Base-by-base conservation (phyloP, 2,329 filamentous ascomycete genomes). In the Aspergillus costaricaensis region DNA sequence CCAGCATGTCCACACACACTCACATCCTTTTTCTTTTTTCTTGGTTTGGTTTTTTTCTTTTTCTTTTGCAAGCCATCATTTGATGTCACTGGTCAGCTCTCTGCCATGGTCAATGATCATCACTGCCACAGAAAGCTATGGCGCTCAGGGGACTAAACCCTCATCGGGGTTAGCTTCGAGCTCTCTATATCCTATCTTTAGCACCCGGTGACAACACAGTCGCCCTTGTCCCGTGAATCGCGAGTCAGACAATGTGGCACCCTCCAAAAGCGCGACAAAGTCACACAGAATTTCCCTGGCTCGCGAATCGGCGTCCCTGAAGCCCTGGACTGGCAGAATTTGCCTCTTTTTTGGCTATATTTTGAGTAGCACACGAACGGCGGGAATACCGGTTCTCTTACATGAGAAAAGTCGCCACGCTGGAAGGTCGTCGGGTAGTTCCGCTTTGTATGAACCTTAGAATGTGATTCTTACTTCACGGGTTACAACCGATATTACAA, bases 91-190 rank as follows among this genome's bases (percentile, higher is more conserved):
- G 41, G 41, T 44, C 41, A 44, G 19, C 41, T 12, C 21, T 21
- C 21, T 21, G 23, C 8, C 27, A 50, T 25, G 44, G 44, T 23
- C 25, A 23, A 30, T 50, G 59, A 58, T 59, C 51, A 61, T 61
- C 59, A 59, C 57, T 59, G 59, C 59, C 59, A 59, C 49, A 39
- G 38, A 23, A 30, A 44, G 55, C 39, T 61, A 56, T 23, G n/a
- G 23, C 17, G 25, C 14, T 27, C 47, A 27, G 47, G 47, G 25
- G 25, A 50, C 47, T 50, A 50, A 27, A 27, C 47, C 15, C 23
- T 36, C 25, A 30, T 50, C 23, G 5, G n/a, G 32, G 8, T 50
- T 50, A 50, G 47, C 23, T 32, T 50, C 47, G 7, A 12, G 7
- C 47, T 32, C 4, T 50, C 25, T 27, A 19, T 15, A 12, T n/a